Evolutionary conservation across 2,329 filamentous ascomycete species (phyloP), one percentile per base, ranked within the genome.

Genomic region (Rutstroemia sp.): DNA sequence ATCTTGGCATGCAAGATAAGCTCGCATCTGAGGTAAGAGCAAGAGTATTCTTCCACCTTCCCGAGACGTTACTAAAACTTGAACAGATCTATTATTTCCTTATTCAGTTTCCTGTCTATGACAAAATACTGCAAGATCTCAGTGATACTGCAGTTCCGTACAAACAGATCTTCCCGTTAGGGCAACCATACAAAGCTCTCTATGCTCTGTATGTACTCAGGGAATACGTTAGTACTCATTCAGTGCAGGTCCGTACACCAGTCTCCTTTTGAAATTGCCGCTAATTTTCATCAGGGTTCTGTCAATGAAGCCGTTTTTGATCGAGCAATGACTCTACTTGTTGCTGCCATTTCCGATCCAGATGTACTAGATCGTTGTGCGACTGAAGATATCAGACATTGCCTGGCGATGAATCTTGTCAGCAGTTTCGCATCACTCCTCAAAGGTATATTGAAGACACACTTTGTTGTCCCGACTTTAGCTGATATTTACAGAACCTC

Each of bases 1-100:
- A 92, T 65, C 77, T 97, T 54, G 83, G 84, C 61, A 80, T 92
- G 73, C 81, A 88, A 46, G 84, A 92, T 57, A 76, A 74, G 50
- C 73, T 90, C 44, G 84, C 88, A 6, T 76, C 80, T 66, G 84
- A 88, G 75, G 84, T 87, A 75, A 63, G 72, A 58, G 2, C 23
- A 12, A 21, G 12, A 38, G 19, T n/a, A 39, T 9, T 21, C 23
- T 10, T 23, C 6, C 6, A 9, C 16, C 30, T 25, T 5, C 19
- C 14, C 10, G 16, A 14, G 23, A 44, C 4, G 27, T 62, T 56
- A 65, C 39, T 34, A 34, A 34, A 16, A n/a, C 49, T 4, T 7
- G 42, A 54, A n/a, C 48, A 78, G 82, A 84, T 91, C 10, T 89
- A 86, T 67, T 74, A 80, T 49, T 90, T 92, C 61, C 75, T 92